Evolutionary conservation across 139 green algal species (phyloP).

Genomic region (Tetradesmus lagerheimii): DNA sequence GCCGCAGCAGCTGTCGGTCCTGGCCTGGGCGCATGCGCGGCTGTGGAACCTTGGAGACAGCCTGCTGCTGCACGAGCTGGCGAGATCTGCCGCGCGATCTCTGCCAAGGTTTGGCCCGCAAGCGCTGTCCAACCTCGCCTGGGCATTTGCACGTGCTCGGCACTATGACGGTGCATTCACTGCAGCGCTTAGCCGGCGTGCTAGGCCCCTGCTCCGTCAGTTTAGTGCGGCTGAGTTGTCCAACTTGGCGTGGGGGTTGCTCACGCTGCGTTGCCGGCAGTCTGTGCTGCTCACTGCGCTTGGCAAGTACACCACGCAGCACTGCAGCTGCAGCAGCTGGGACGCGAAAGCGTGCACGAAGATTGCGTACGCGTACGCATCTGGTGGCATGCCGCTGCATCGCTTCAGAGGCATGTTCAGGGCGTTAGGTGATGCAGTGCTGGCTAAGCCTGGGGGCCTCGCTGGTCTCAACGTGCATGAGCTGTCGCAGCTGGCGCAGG

Average conservation of each 20-base stretch:
- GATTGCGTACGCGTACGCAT: slow-evolving; percentile 8
- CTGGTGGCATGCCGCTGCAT: neutral
- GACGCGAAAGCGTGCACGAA: slow-evolving; percentile 4
- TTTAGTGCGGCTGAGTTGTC: slow-evolving; percentile 31
- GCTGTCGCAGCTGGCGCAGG: slow-evolving; percentile 17
- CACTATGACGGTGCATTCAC: slow-evolving; percentile 37
- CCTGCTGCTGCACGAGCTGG: slow-evolving; percentile 35
- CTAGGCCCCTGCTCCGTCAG: slow-evolving; percentile 4
- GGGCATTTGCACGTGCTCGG: slow-evolving; percentile 54
- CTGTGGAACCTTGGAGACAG: slow-evolving; percentile 31
- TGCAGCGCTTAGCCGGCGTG: slow-evolving; percentile 2
- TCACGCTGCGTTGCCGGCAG: slow-evolving; percentile 17
- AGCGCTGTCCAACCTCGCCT: slow-evolving; percentile 56
- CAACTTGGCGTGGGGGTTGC: slow-evolving; percentile 9
- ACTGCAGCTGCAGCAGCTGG: slow-evolving; percentile 18
- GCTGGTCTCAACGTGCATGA: slow-evolving; percentile 27
- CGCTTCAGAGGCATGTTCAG: neutral
- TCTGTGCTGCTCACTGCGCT: neutral
- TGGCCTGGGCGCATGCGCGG: slow-evolving; percentile 39
- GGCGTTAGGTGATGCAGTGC: slow-evolving; percentile 7
- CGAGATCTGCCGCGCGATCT: neutral
- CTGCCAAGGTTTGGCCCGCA: slow-evolving; percentile 34
- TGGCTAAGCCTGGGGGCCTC: neutral
- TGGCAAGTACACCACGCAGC: neutral
- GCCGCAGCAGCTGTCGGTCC: slow-evolving; percentile 25